Percentiles rank a stretch among this genome's conserved stretches.
phyloP scores from a whole-genome alignment of 768 basidiomycete genomes.

The Agrocybe chaxingu region DNA sequence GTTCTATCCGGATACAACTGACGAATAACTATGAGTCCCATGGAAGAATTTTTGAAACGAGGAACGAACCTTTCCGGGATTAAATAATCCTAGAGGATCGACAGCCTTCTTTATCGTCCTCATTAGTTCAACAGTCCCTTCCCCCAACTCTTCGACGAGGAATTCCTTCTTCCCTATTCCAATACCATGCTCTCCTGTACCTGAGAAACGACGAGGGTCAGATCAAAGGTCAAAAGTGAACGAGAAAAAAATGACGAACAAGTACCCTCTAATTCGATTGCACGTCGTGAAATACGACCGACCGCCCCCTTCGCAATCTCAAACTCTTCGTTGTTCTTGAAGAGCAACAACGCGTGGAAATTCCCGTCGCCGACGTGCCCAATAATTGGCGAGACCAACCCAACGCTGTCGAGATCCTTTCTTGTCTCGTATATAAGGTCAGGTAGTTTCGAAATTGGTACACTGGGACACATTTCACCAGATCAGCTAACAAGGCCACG shows the following conservation, averaged over 20 bases:
- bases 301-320: constrained; percentile 41
- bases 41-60: neutral
- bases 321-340: constrained; percentile 53
- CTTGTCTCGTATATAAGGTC: constrained; percentile 68
- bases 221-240: too few species aligned
- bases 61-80: constrained; percentile 73
- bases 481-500: too few species aligned
- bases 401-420: constrained; percentile 56
- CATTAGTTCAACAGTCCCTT: constrained; percentile 82
- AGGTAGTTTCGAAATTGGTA: constrained; percentile 64
- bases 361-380: constrained; percentile 77
- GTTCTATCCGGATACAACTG: too few species aligned
- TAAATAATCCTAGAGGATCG: constrained; percentile 75
- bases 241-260: constrained; percentile 17
- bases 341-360: constrained; percentile 50
- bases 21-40: too few species aligned
- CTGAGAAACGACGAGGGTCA: too few species aligned
- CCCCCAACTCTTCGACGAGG: constrained; percentile 74
- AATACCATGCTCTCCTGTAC: constrained; percentile 79
- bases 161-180: constrained; percentile 82
- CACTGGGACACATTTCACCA: constrained; percentile 18
- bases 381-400: constrained; percentile 60
- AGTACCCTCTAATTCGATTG: constrained; percentile 75
- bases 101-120: constrained; percentile 70
- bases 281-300: constrained; percentile 61